Conservation (phyloP, 106 monocot species). For the Vanilla planifolia region DNA sequence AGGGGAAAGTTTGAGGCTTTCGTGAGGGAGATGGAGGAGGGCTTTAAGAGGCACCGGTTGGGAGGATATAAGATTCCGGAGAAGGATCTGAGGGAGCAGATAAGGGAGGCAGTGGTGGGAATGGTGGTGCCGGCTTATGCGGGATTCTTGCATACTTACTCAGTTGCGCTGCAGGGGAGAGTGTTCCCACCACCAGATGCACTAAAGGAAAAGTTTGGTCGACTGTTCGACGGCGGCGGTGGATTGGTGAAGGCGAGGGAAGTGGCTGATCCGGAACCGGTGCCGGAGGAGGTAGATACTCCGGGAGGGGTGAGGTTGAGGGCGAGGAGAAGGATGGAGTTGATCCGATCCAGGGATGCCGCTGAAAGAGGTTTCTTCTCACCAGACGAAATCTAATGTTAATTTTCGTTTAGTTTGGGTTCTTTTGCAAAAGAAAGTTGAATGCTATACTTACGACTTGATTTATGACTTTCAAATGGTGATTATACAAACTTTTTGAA, state of each 20-base stretch:
- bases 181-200: constrained; percentile 20
- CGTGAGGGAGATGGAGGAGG: constrained; percentile 21
- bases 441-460: no score
- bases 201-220: constrained; percentile 9
- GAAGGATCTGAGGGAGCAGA: constrained; percentile 39
- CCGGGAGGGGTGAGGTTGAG: background rate
- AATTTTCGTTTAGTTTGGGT: no score
- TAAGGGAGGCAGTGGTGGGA: constrained; percentile 23
- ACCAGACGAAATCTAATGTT: no score
- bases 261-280: background rate
- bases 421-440: no score
- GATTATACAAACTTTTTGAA: no score
- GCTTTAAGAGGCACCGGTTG: constrained; percentile 12
- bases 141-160: constrained; percentile 17
- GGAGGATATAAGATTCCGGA: constrained; percentile 24
- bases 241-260: background rate
- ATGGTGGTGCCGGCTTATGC: constrained; percentile 30
- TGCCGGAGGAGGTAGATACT: background rate
- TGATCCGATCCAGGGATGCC: background rate
- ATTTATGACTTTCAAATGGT: no score
- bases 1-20: constrained; percentile 23
- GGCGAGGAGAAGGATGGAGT: background rate
- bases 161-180: constrained; percentile 2
- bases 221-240: constrained; percentile 23
- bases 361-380: constrained; percentile 8